Evolutionary conservation across 2,329 filamentous ascomycete species (phyloP).

Genomic region (Penicillium sp.): DNA sequence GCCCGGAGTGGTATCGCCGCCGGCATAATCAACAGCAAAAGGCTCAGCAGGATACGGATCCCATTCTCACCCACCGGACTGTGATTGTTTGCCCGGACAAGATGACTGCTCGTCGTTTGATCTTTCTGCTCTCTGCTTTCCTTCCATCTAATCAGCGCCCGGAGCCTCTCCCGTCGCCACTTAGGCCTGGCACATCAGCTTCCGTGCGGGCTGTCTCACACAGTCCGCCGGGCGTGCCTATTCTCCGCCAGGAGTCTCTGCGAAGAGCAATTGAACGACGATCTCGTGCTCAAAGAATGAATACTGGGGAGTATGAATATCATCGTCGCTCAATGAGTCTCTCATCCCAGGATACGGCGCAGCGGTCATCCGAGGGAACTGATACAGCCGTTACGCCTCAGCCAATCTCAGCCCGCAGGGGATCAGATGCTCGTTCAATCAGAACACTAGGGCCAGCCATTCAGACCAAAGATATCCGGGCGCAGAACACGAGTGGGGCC

Average conservation of each 20-base stretch:
- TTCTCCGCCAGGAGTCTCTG: conserved; percentile 50
- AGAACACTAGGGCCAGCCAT: conserved; percentile 43
- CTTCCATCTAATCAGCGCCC: conserved; percentile 47
- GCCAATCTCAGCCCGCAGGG: conserved; percentile 30
- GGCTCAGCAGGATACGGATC: conserved; percentile 44
- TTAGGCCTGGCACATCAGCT: conserved; percentile 40
- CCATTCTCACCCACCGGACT: conserved; percentile 50
- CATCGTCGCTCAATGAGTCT: conserved; percentile 41
- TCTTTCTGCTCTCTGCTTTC: conserved; percentile 56
- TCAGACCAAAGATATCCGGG: conserved; percentile 41
- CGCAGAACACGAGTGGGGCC: conserved; percentile 46
- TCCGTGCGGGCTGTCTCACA: conserved; percentile 50
- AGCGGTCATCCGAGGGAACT: conserved; percentile 31
- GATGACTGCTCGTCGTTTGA: conserved; percentile 54
- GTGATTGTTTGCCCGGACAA: conserved; percentile 55
- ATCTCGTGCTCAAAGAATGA: conserved; percentile 45
- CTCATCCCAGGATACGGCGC: conserved; percentile 42
- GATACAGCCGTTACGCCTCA: conserved; percentile 26
- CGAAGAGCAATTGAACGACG: conserved; percentile 51
- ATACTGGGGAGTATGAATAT: conserved; percentile 27
- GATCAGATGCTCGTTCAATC: conserved; percentile 43
- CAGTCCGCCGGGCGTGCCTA: conserved; percentile 48
- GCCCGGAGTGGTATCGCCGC: conserved; percentile 51
- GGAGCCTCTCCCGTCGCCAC: conserved; percentile 36
- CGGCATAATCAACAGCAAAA: conserved; percentile 50